Conservation (phyloP, 2,329 filamentous ascomycete species). For the Calonectria ilicicola region DNA sequence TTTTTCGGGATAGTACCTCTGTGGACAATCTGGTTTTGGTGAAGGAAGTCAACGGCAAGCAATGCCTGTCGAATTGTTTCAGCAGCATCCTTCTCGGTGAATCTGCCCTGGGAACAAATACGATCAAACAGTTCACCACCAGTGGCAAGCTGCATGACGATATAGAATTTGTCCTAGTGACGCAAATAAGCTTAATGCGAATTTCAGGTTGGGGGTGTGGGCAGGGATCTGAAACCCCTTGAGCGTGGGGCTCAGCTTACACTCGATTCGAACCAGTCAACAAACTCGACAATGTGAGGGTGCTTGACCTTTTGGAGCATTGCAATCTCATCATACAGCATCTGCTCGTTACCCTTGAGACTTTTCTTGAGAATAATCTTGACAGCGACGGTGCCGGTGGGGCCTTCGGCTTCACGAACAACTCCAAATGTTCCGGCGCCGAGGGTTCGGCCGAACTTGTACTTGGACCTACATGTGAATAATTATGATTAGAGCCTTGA, state of each 20-base stretch:
- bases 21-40: conserved; percentile 95
- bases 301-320: conserved; percentile 93
- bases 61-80: conserved; percentile 96
- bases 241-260: conserved; percentile 60
- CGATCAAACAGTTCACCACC: conserved; percentile 97
- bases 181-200: conserved; percentile 19
- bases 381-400: conserved; percentile 87
- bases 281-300: conserved; percentile 95
- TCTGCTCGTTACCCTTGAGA: conserved; percentile 96
- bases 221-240: neutral
- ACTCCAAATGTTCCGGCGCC: conserved; percentile 99
- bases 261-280: conserved; percentile 99
- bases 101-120: conserved; percentile 97
- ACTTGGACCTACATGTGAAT: conserved; percentile 73
- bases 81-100: conserved; percentile 97
- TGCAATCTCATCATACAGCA: conserved; percentile 97
- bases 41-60: conserved; percentile 92
- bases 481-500: conserved; percentile 38
- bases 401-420: conserved; percentile 91
- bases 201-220: neutral
- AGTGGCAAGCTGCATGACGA: conserved; percentile 94
- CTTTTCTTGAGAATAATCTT: conserved; percentile 99
- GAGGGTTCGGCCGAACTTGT: conserved; percentile 91
- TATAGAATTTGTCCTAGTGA: conserved; percentile 96
- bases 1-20: conserved; percentile 71